Percentiles rank a stretch among this genome's conserved stretches.
phyloP scores from a whole-genome alignment of 1,284 basidiomycete species.

The Coniophora puteana region DNA sequence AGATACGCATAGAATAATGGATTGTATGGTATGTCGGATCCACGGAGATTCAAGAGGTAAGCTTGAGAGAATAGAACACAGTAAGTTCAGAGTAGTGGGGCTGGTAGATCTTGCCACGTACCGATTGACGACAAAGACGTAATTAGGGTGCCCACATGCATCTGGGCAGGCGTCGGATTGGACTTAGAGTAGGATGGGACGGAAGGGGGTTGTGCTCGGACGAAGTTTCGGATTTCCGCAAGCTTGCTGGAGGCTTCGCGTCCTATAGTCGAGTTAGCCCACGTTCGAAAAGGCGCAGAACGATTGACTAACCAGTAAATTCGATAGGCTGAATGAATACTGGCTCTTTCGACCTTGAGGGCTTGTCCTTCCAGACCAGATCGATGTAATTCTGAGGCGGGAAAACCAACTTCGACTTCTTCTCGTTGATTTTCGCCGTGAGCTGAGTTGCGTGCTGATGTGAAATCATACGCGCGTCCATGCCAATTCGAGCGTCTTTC shows the following conservation, averaged over 20 bases:
- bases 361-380: constrained; percentile 76
- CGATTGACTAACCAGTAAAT: constrained; percentile 55
- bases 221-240: constrained; percentile 57
- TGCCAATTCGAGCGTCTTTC: constrained; percentile 64
- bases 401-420: constrained; percentile 61
- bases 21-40: constrained; percentile 83
- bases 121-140: constrained; percentile 62
- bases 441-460: constrained; percentile 66
- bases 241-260: constrained; percentile 59
- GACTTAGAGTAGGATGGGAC: constrained; percentile 57
- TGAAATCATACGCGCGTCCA: constrained; percentile 87
- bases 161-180: constrained; percentile 57
- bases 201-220: constrained; percentile 54
- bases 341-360: constrained; percentile 61
- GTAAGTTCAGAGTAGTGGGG: constrained; percentile 7
- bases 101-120: constrained; percentile 28
- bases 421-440: constrained; percentile 48
- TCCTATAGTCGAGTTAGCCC: constrained; percentile 27
- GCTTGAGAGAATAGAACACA: constrained; percentile 34
- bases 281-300: background rate
- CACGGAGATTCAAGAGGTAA: constrained; percentile 81
- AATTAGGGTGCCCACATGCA: constrained; percentile 63
- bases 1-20: constrained; percentile 87
- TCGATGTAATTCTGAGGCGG: constrained; percentile 85
- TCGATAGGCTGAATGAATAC: constrained; percentile 75